Conservation (phyloP, 306 rosid species). For the Styphnolobium japonicum region DNA sequence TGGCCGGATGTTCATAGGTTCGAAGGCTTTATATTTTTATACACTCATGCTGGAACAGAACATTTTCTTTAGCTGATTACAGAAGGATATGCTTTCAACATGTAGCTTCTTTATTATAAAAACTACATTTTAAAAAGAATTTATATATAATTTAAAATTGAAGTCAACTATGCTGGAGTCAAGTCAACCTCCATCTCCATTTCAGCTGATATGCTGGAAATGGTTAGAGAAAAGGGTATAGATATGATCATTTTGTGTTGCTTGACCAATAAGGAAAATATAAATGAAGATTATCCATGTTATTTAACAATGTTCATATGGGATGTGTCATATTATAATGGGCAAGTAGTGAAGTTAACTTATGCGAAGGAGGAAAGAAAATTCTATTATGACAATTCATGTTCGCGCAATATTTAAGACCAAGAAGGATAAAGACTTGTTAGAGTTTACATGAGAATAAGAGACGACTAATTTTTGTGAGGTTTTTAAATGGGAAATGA, state of each 20-base stretch:
- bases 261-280: not conserved
- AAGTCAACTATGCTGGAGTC: no score
- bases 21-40: not conserved
- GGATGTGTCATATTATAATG: no score
- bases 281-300: not conserved
- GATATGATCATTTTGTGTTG: not conserved
- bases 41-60: not conserved
- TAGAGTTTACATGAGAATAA: not conserved
- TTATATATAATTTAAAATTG: no score
- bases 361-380: not conserved
- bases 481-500: not conserved
- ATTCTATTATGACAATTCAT: not conserved
- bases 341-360: not conserved
- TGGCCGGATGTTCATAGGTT: not conserved
- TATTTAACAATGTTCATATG: not conserved
- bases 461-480: not conserved
- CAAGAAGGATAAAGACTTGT: no score
- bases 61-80: not conserved
- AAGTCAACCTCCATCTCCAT: not conserved
- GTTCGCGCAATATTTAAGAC: not conserved
- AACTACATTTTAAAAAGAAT: no score
- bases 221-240: not conserved
- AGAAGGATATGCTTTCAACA: not conserved
- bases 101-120: not conserved
- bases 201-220: not conserved